Conservation (phyloP, 768 basidiomycete genomes). For the Kwoniella dendrophila region DNA sequence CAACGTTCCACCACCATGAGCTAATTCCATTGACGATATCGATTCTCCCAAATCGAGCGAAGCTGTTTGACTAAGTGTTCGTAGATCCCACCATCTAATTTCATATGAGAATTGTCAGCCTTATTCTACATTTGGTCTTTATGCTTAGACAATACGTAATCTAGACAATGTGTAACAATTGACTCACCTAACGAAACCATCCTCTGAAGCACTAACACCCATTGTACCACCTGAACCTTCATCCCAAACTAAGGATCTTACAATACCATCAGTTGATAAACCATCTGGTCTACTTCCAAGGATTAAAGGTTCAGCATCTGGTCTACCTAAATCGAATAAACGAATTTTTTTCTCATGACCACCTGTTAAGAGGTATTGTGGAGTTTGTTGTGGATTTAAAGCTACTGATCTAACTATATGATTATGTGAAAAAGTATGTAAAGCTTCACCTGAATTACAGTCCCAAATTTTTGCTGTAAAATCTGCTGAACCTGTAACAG, state of each 20-base stretch:
- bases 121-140: background rate
- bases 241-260: constrained; percentile 93
- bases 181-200: constrained; percentile 85
- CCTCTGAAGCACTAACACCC: constrained; percentile 83
- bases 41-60: constrained; percentile 72
- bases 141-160: background rate
- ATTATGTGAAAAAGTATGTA: constrained; percentile 96
- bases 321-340: constrained; percentile 83
- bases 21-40: constrained; percentile 93
- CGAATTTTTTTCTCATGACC: constrained; percentile 98
- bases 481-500: constrained; percentile 91
- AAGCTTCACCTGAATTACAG: constrained; percentile 78
- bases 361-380: constrained; percentile 58
- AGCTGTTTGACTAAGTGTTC: constrained; percentile 72
- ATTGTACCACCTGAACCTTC: constrained; percentile 72
- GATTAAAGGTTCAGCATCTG: constrained; percentile 84
- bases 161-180: constrained; percentile 4
- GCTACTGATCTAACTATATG: constrained; percentile 98
- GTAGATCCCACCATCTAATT: constrained; percentile 92
- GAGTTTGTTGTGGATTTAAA: constrained; percentile 64
- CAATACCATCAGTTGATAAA: constrained; percentile 79
- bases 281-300: constrained; percentile 64
- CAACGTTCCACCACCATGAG: constrained; percentile 72
- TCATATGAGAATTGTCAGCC: background rate
- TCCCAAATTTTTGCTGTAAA: constrained; percentile 99